Evolutionary conservation across 805 yeast genomes (phyloP), one percentile per base, ranked within the genome.

Genomic region (Cyberlindnera maclurae): DNA sequence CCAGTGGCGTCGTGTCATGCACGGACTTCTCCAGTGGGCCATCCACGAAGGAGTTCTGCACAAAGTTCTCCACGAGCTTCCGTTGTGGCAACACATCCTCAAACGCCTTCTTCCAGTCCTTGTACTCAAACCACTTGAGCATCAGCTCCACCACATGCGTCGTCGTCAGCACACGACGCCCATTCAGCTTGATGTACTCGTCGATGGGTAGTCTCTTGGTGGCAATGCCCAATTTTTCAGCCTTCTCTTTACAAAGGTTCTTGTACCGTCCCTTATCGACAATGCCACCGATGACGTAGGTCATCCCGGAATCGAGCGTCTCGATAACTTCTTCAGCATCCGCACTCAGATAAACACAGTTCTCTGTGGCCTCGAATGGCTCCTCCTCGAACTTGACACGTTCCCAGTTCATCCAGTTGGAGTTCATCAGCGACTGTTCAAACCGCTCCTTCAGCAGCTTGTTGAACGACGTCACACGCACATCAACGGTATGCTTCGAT

Each of bases 221-320:
- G 31, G 68, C 58, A 15, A 90, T 67, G 0, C 89, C 87, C 48
- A 84, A 61, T 41, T 68, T 63, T 47, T 78, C 71, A 1, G 97
- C 97, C 59, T 89, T 93, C 46, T 82, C 71, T 34, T 75, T 69
- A 58, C 98, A 90, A 26, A 90, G 60, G 45, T 70, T 68, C 60
- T 86, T 85, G 63, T 88, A 81, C 50, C 97, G 73, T 43, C 94
- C 94, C 59, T 90, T 90, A 59, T 90, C 98, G 3, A 90, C 97
- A 40, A 90, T 90, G 1, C 97, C 98, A 9, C 98, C 98, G 36
- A 90, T 78, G 31, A 90, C 76, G 50, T 90, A 90, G 0, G 94
- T 84, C 56, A 70, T 67, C 3, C 81, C 84, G 5, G 77, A 75
- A 44, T 80, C 77, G 38, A 90, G 64, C 18, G 67, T 73, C 10